Conservation (phyloP, 371 early-diverging fungal species). For the Catenaria anguillulae region DNA sequence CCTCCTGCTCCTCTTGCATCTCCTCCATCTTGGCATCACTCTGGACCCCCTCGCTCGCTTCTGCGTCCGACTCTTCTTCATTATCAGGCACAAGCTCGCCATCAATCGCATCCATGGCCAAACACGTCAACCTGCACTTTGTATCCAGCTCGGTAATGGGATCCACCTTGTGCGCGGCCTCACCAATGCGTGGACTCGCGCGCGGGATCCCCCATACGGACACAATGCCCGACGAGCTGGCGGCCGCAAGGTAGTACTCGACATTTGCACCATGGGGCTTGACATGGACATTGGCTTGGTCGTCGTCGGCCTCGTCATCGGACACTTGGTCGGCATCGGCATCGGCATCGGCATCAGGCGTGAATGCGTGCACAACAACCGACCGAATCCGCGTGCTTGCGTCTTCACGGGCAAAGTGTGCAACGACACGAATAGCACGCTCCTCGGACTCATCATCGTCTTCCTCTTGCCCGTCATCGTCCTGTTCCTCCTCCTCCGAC, state of each 20-base stretch:
- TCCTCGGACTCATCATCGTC: slow-evolving; percentile 1
- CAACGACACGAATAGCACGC: neutral
- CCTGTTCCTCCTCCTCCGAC: neutral
- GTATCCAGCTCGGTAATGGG: slow-evolving; percentile 46
- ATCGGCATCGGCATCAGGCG: slow-evolving; percentile 24
- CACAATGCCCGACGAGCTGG: slow-evolving; percentile 54
- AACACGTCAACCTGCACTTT: slow-evolving; percentile 49
- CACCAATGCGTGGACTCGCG: neutral
- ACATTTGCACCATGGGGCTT: too few species aligned
- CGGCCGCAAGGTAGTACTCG: slow-evolving; percentile 45
- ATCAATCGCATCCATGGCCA: slow-evolving; percentile 13
- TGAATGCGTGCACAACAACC: slow-evolving; percentile 31
- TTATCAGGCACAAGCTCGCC: neutral
- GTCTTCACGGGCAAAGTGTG: slow-evolving; percentile 21
- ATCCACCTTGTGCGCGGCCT: slow-evolving; percentile 13
- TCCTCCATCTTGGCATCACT: neutral
- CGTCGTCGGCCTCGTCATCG: slow-evolving; percentile 18
- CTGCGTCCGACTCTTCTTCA: neutral
- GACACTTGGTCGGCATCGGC: too few species aligned
- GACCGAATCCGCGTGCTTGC: slow-evolving; percentile 30
- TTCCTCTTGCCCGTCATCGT: neutral
- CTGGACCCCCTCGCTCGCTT: neutral
- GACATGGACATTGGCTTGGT: too few species aligned
- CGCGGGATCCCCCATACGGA: slow-evolving; percentile 50
- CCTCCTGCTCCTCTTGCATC: neutral